Percentiles rank a stretch among this genome's conserved stretches.
phyloP scores from a whole-genome alignment of 179 eudicot genomes.

The Beta lomatogona region DNA sequence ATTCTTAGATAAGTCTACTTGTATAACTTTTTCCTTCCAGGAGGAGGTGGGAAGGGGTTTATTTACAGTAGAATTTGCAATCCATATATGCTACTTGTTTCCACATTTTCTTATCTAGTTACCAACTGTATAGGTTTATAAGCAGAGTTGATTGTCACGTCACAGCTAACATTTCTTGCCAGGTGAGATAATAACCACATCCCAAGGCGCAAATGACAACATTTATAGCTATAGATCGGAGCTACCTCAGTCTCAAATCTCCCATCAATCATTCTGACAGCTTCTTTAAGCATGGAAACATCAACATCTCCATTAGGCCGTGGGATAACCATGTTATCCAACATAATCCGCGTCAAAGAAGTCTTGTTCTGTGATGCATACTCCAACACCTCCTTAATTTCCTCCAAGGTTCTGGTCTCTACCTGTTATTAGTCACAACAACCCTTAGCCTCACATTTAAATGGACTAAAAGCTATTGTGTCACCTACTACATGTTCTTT shows the following conservation, averaged over 20 bases:
- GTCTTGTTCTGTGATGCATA: constrained; percentile 75
- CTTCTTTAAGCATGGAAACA: constrained; percentile 90
- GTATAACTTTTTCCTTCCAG: background rate
- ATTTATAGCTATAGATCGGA: constrained; percentile 1
- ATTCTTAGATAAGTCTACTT: background rate
- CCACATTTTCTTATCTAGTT: too few relatives aligned
- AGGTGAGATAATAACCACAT: background rate
- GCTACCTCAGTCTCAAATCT: constrained; percentile 89
- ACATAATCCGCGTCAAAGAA: constrained; percentile 79
- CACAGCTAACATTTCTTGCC: background rate
- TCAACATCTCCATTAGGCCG: constrained; percentile 70
- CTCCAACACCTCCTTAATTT: constrained; percentile 72
- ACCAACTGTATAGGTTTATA: too few relatives aligned
- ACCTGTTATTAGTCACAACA: constrained; percentile 45
- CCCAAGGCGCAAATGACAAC: background rate
- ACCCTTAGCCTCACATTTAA: constrained; percentile 1
- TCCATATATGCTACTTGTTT: background rate
- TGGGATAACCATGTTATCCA: constrained; percentile 96
- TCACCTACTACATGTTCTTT: background rate
- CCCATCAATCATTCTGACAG: constrained; percentile 69
- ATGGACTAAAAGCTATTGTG: background rate
- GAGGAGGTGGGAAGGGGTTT: background rate
- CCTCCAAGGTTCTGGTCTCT: constrained; percentile 89
- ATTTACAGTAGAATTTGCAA: background rate
- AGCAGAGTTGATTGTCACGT: too few relatives aligned